These are phyloP conservation scores for Phyllostachys edulis DNA, from an alignment of 176 grass and related monocot genomes.

Conservation along the genomic window DNA sequence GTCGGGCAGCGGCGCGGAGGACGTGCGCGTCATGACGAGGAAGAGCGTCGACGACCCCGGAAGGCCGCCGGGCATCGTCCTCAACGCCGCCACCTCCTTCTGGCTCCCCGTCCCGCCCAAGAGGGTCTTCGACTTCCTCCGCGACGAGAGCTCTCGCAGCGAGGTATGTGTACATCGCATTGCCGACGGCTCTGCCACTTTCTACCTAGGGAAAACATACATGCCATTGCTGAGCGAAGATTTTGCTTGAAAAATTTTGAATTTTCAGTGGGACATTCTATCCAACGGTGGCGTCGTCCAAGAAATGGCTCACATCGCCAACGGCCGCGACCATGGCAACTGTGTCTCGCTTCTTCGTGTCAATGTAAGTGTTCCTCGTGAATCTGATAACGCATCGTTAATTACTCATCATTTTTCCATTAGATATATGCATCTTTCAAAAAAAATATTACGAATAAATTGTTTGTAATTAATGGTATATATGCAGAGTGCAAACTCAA, in stretches of 20 bases:
- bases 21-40: constrained; percentile 89
- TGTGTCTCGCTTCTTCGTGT: constrained; percentile 89
- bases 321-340: constrained; percentile 90
- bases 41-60: constrained; percentile 89
- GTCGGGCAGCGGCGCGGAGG: constrained; percentile 81
- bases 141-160: constrained; percentile 77
- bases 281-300: constrained; percentile 86
- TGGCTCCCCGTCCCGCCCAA: constrained; percentile 75
- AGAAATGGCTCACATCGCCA: constrained; percentile 97
- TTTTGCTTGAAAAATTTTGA: not conserved
- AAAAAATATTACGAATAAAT: not conserved
- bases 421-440: not conserved
- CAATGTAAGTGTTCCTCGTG: constrained; percentile 44
- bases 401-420: not conserved
- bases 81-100: constrained; percentile 92
- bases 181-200: not conserved
- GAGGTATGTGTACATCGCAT: constrained; percentile 38
- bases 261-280: constrained; percentile 83
- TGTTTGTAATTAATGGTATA: not conserved
- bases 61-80: constrained; percentile 81
- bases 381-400: not conserved
- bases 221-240: not conserved
- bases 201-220: too few relatives aligned
- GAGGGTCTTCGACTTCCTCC: constrained; percentile 83
- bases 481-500: constrained; percentile 72